Base-by-base conservation (phyloP, 2,329 filamentous ascomycete genomes). In the Rhynchosporium secalis region DNA sequence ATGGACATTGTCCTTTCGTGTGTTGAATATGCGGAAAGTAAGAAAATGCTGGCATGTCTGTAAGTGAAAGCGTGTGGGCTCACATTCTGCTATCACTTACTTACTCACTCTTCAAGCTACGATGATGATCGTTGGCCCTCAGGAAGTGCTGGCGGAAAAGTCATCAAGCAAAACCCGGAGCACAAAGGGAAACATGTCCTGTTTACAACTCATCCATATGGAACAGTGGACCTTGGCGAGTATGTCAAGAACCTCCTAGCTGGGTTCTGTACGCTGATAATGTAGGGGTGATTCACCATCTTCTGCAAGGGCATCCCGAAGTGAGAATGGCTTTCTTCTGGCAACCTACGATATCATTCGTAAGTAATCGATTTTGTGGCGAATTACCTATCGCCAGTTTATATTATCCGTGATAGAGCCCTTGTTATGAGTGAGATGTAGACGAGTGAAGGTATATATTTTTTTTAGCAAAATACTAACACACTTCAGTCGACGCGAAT, bases 121-220 rank as follows among this genome's bases (percentile, higher is more conserved):
- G 72, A 74, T 58, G 72, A 74, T 43, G 73, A 74, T 66, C 62
- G 73, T 7, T 75, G 73, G 72, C 73, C 73, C 3, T 72, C 69
- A 2, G 73, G 73, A 4, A 60, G 66, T 33, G 72, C 70, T 20
- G 72, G 73, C 3, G 72, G 72, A 1, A 69, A 67, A 57, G 71
- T 74, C 0, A 68, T 69, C 9, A 62, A 70, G 54, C 62, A 70
- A 4, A 60, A 70, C 36, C 69, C 70, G 1, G 68, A 75, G 7
- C 64, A 69, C 47, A 71, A 71, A 62, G 61, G 56, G 1, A 72
- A 73, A 62, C 73, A 72, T 60, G 60, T 75, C 9, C 57, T 73
- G 13, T 71, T 74, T 38, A 73, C 72, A 3, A 66, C 64, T 41
- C 55, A 59, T 58, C 47, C 59, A 20, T 65, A 68, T 43, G 70